phyloP scores from a whole-genome alignment of 2,329 filamentous ascomycete genomes.

The Colletotrichum sublineola region DNA sequence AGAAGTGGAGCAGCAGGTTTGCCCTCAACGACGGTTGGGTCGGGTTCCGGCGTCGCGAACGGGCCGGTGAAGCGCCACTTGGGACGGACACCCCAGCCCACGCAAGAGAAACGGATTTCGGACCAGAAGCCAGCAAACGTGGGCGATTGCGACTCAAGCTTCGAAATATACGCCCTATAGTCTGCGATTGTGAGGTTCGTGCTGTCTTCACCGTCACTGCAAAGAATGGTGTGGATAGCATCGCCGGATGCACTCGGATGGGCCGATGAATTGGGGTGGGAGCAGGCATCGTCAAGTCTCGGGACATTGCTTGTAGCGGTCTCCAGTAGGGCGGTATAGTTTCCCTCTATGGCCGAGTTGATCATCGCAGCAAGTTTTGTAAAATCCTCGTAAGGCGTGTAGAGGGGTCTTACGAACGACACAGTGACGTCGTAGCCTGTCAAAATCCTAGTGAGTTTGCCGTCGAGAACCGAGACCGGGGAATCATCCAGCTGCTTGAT shows the following conservation, averaged over 20 bases:
- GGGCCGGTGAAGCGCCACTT: constrained; percentile 57
- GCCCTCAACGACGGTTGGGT: constrained; percentile 46
- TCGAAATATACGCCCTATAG: constrained; percentile 49
- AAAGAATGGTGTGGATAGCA: constrained; percentile 51
- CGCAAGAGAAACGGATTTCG: constrained; percentile 55
- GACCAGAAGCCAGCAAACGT: constrained; percentile 53
- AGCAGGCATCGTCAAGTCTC: constrained; percentile 26
- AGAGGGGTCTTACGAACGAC: constrained; percentile 49
- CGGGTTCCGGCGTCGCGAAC: constrained; percentile 48
- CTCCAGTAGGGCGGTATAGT: constrained; percentile 44
- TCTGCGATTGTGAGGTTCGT: constrained; percentile 44
- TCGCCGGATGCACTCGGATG: constrained; percentile 40
- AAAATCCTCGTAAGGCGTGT: constrained; percentile 47
- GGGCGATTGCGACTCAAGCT: constrained; percentile 47
- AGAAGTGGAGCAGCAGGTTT: constrained; percentile 58
- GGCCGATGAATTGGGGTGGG: constrained; percentile 5
- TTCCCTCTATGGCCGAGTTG: constrained; percentile 47
- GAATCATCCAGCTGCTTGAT: constrained; percentile 47
- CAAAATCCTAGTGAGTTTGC: constrained; percentile 47
- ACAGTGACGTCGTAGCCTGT: constrained; percentile 50
- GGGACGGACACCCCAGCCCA: constrained; percentile 53
- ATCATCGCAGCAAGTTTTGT: constrained; percentile 41
- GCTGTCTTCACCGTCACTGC: constrained; percentile 52
- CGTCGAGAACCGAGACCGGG: constrained; percentile 46
- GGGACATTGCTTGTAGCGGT: neutral